A percentile compares a stretch with the other conserved stretches of the same genome.
phyloP scores from a whole-genome alignment of 2,329 filamentous ascomycete genomes.

The Fusarium veterinarium region DNA sequence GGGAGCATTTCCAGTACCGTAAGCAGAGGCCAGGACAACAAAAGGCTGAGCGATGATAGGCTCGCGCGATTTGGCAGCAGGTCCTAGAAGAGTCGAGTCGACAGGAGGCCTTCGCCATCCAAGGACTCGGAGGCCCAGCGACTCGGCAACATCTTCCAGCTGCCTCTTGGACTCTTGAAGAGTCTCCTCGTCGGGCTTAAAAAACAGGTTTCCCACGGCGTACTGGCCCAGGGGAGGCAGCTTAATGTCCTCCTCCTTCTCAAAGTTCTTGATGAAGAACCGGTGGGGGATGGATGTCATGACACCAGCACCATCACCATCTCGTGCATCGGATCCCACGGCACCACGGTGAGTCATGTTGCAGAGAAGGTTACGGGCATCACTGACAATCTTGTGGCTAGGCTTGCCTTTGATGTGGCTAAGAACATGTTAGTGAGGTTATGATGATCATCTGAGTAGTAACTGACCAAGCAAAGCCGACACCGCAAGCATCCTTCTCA shows the following conservation, averaged over 20 bases:
- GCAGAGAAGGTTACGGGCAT: slow-evolving; percentile 96
- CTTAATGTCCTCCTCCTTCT: slow-evolving; percentile 87
- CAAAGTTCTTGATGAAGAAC: slow-evolving; percentile 99
- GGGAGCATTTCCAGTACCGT: slow-evolving; percentile 83
- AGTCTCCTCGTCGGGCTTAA: slow-evolving; percentile 94
- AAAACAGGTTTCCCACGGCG: slow-evolving; percentile 97
- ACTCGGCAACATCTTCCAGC: slow-evolving; percentile 93
- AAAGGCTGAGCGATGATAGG: slow-evolving; percentile 96
- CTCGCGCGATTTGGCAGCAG: slow-evolving; percentile 92
- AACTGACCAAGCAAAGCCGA: slow-evolving; percentile 94
- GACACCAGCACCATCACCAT: slow-evolving; percentile 97
- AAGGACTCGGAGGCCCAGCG: slow-evolving; percentile 87
- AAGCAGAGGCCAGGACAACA: slow-evolving; percentile 86
- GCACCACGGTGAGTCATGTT: slow-evolving; percentile 99
- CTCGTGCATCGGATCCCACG: slow-evolving; percentile 95
- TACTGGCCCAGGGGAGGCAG: slow-evolving; percentile 92
- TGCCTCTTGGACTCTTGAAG: slow-evolving; percentile 89
- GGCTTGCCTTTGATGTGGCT: slow-evolving; percentile 97
- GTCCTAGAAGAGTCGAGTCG: slow-evolving; percentile 92
- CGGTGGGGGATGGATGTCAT: slow-evolving; percentile 99
- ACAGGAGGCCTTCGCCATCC: slow-evolving; percentile 97
- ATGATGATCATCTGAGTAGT: neutral
- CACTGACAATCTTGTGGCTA: slow-evolving; percentile 98
- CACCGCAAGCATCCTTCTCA: slow-evolving; percentile 99
- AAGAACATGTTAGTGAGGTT: slow-evolving; percentile 39